phyloP scores from a whole-genome alignment of 495 filamentous ascomycete genomes.

The Parathielavia appendiculata region DNA sequence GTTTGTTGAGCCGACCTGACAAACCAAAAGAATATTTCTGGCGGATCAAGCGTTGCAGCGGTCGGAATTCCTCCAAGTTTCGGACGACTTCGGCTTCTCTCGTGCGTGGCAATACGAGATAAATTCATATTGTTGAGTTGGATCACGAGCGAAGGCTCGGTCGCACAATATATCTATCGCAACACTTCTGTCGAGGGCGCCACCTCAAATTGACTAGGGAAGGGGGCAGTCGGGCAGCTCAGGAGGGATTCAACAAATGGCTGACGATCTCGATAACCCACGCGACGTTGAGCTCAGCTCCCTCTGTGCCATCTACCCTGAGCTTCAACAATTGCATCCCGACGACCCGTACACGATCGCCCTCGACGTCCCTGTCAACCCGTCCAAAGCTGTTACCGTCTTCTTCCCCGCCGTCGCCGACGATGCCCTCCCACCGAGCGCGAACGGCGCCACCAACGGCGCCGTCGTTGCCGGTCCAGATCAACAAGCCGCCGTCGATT shows the following conservation, averaged over 20 bases:
- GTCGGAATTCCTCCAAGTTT: background rate
- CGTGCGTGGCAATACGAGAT: background rate
- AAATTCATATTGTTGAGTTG: background rate
- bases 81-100: background rate
- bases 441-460: conserved; percentile 17
- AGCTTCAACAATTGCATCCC: conserved; percentile 58
- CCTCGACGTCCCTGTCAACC: conserved; percentile 68
- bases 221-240: conserved; percentile 4
- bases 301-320: conserved; percentile 85
- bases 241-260: conserved; percentile 10
- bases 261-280: conserved; percentile 51
- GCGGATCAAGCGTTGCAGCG: background rate
- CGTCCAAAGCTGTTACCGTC: conserved; percentile 62
- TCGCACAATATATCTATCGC: too few relatives aligned
- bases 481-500: conserved; percentile 38
- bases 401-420: conserved; percentile 58
- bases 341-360: conserved; percentile 58
- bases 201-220: background rate
- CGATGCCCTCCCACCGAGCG: conserved; percentile 23
- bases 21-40: background rate
- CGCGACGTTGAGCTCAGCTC: conserved; percentile 75
- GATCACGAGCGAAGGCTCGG: too few relatives aligned
- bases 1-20: background rate
- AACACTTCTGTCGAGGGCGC: too few relatives aligned
- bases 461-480: background rate